phyloP scores from a whole-genome alignment of 148 eudicot species.

The Vaccinium darrowii region DNA sequence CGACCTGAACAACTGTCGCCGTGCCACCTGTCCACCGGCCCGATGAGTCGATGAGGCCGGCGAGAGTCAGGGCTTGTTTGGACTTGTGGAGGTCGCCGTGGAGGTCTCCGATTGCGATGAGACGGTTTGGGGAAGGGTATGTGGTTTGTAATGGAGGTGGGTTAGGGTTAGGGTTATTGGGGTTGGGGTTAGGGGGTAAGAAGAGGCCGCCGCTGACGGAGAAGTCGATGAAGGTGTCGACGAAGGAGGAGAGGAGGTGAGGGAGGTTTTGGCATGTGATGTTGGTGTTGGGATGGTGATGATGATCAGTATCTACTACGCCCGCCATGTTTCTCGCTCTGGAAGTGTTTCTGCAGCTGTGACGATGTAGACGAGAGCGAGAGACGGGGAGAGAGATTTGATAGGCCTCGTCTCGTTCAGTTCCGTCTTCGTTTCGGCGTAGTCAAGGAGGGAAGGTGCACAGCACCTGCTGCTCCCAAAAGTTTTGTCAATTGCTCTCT shows the following conservation, averaged over 20 bases:
- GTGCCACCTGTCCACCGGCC: constrained; percentile 74
- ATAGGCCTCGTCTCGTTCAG: too few relatives aligned
- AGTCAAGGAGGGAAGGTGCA: too few relatives aligned
- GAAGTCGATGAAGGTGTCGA: constrained; percentile 79
- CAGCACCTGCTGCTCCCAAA: too few relatives aligned
- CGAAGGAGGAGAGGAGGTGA: constrained; percentile 58
- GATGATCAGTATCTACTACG: not conserved
- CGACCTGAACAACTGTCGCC: constrained; percentile 82
- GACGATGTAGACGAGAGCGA: too few relatives aligned
- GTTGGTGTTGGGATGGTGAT: not conserved
- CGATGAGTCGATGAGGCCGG: constrained; percentile 52
- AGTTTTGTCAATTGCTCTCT: too few relatives aligned
- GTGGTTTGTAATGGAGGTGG: constrained; percentile 29
- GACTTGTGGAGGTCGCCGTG: constrained; percentile 83
- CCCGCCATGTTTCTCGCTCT: constrained; percentile 13
- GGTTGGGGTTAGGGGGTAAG: constrained; percentile 43
- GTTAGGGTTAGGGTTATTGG: constrained; percentile 20
- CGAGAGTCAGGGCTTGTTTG: constrained; percentile 63
- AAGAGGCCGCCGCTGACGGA: constrained; percentile 53
- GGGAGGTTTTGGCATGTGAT: constrained; percentile 52
- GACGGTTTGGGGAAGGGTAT: constrained; percentile 57
- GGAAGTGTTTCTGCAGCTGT: too few relatives aligned
- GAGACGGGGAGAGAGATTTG: too few relatives aligned
- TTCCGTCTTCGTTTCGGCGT: too few relatives aligned
- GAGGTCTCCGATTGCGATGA: constrained; percentile 81